Base-by-base conservation (phyloP, 1,139 yeast species). In the Yamadazyma pseudoaaseri region DNA sequence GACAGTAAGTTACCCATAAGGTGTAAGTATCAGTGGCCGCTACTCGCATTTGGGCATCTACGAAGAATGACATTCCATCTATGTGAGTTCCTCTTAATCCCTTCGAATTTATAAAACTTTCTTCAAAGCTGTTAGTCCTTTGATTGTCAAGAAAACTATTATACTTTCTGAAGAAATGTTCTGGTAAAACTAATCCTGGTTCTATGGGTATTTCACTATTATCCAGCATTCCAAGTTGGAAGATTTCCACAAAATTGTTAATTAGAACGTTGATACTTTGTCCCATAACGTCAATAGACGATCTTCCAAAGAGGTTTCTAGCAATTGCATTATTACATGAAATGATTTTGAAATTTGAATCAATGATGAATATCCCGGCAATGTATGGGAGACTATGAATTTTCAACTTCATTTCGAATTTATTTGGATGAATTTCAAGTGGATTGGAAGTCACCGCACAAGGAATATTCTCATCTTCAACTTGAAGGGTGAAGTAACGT, bases 1-100 rank as follows among this genome's bases (percentile, higher is more conserved):
- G 73, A 1, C 95, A 82, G 53, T 85, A 89, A 0, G 96, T 86
- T n/a, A 90, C 70, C 97, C 97, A 90, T 15, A 89, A 57, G 3
- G 86, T 81, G 42, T 75, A 72, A 4, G 79, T 67, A 20, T 76
- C 79, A 14, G 65, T 54, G 15, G 77, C 73, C 13, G 86, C 69
- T 4, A 86, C 86, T 39, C 97, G 70, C 30, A 89, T 57, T 57
- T 90, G 97, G 9, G 86, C 78, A 58, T 90, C 97, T 27, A 90
- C 71, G 38, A 68, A 73, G 7, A 89, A 58, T 1, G 48, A 37
- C 16, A 75, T 65, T 0, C 96, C 96, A 56, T 85, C 92, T 26
- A 78, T 57, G 50, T 86, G 95, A 3, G 63, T 52, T 16, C 83
- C 95, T 38, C 68, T 66, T 11, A 86, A 67, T 26, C 95, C 95